Base-by-base conservation (phyloP, 2,329 filamentous ascomycete species). In the Neofusicoccum parvum region DNA sequence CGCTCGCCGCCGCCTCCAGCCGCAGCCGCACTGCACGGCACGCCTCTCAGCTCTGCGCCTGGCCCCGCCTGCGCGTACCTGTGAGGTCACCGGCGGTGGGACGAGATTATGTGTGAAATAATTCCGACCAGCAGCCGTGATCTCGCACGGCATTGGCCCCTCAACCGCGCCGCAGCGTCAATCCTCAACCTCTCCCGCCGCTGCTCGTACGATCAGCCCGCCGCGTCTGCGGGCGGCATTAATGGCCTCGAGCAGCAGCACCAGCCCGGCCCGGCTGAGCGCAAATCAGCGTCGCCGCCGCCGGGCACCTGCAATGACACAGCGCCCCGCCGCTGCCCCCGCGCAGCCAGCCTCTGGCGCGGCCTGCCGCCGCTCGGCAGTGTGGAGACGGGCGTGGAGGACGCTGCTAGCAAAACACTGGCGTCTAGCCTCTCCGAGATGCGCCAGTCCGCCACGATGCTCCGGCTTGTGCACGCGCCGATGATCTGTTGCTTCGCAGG, bases 201-300 rank as follows among this genome's bases (percentile, higher is more conserved):
- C 49, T 32, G 27, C 53, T 56, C 54, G 43, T 60, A 48, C 56
- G 27, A 46, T 59, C 56, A 59, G 56, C 15, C 56, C 56, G 56
- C 56, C 56, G 41, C 20, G 15, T 20, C 41, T 14, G 56, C 7
- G 23, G 56, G 41, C 41, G 41, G 56, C 43, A 60, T 60, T 49
- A 27, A 60, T n/a, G 32, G 23, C 41, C 32, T 5, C 27, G 27
- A 32, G 27, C 27, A 32, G 27, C 27, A 9, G 10, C 20, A 27
- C n/a, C 51, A 43, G 6, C 37, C 20, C 53, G 20, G 53, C 37
- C 46, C n/a, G 49, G 34, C 51, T 54, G 51, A 17, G 17, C n/a
- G 41, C 54, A 23, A 46, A 59, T 59, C 39, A 36, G 23, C n/a
- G 54, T 20, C 49, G 10, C 20, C 49, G 49, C 50, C 48, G 34